Conservation (phyloP, 306 rosid genomes). For the Vigna hirtella region DNA sequence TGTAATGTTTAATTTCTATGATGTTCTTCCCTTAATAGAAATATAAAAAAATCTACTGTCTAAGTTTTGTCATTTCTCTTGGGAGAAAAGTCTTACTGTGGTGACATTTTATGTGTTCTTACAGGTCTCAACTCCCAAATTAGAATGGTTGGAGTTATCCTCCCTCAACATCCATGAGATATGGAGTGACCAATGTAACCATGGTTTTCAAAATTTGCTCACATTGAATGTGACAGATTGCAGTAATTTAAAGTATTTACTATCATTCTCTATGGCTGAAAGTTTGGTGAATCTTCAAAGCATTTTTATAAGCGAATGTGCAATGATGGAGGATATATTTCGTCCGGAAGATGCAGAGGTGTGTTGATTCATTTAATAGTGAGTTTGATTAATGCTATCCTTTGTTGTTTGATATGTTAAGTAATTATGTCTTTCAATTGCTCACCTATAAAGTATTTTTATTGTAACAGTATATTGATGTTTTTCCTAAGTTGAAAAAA, state of each 20-base stretch:
- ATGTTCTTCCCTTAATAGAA: no score
- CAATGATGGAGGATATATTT: no score
- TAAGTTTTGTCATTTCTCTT: no score
- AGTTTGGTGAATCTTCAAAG: constrained; percentile 29
- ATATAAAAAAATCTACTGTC: no score
- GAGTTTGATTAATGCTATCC: not conserved
- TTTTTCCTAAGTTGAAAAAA: constrained; percentile 37
- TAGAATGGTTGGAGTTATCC: constrained; percentile 40
- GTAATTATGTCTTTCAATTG: not conserved
- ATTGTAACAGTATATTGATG: not conserved
- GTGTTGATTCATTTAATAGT: not conserved
- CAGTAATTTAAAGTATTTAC: constrained; percentile 1
- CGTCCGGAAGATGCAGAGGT: no score
- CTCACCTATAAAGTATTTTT: not conserved
- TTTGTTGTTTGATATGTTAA: no score
- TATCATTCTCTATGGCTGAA: constrained; percentile 29
- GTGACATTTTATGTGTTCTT: no score
- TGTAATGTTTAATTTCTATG: not conserved
- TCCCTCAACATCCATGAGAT: constrained; percentile 18
- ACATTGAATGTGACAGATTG: constrained; percentile 13
- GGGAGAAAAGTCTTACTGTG: no score
- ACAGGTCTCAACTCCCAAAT: constrained; percentile 34
- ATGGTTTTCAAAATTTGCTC: constrained; percentile 32
- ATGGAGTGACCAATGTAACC: constrained; percentile 16
- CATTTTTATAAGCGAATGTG: not conserved